A percentile compares a stretch with the other conserved stretches of the same genome.
Conservation (phyloP, 208 protist species). For the Crithidia bombi region DNA sequence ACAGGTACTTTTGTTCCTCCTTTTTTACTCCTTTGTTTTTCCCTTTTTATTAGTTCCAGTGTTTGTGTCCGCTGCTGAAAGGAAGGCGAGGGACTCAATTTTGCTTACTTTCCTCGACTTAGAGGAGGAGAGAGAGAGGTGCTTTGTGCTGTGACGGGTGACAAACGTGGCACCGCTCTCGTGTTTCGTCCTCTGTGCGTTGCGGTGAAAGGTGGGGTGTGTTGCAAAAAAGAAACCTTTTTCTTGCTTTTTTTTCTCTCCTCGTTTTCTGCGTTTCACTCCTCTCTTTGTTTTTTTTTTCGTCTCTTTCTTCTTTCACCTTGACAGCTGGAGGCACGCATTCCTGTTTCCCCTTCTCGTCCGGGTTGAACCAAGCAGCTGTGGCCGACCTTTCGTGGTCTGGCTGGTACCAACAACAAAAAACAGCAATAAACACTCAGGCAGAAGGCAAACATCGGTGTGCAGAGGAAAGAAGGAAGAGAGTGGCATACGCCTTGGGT, state of each 20-base stretch:
- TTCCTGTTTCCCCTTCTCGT: constrained; percentile 3
- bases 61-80: too few relatives aligned
- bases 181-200: too few relatives aligned
- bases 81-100: too few relatives aligned
- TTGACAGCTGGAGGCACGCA: not conserved
- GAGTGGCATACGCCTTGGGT: too few relatives aligned
- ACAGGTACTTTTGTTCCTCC: constrained; percentile 8
- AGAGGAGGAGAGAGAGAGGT: too few relatives aligned
- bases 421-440: not conserved
- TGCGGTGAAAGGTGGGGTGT: too few relatives aligned
- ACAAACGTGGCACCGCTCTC: too few relatives aligned
- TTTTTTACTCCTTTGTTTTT: not conserved
- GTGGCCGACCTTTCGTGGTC: not conserved
- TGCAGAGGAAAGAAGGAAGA: too few relatives aligned
- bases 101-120: too few relatives aligned
- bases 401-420: not conserved
- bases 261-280: constrained; percentile 5
- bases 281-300: constrained; percentile 7
- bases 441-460: too few relatives aligned
- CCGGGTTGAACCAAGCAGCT: not conserved
- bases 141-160: too few relatives aligned
- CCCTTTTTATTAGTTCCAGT: not conserved
- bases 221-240: too few relatives aligned
- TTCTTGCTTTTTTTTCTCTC: constrained; percentile 3
- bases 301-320: not conserved